Percentiles rank a stretch among this genome's conserved stretches.
phyloP scores from a whole-genome alignment of 2,329 filamentous ascomycete species.

The Hansfordia pulvinata region DNA sequence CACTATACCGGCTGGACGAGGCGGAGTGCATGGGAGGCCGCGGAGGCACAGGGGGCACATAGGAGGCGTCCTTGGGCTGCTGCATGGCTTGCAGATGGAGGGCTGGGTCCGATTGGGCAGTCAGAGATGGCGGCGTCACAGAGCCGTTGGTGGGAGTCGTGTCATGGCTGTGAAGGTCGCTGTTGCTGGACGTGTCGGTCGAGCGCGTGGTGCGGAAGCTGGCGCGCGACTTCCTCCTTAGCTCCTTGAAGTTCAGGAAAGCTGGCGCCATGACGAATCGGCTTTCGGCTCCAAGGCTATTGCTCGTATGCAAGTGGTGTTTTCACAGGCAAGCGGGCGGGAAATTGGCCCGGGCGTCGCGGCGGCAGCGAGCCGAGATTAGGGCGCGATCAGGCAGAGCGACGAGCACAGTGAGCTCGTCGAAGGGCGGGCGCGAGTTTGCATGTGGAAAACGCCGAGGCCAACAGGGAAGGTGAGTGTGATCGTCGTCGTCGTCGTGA shows the following conservation, averaged over 20 bases:
- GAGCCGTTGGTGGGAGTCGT: slow-evolving; percentile 55
- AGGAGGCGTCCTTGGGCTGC: too few species aligned
- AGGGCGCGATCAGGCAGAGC: too few species aligned
- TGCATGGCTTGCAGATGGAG: slow-evolving; percentile 49
- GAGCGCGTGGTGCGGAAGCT: slow-evolving; percentile 57
- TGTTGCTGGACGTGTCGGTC: slow-evolving; percentile 48
- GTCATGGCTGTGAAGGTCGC: slow-evolving; percentile 36
- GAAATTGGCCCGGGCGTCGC: too few species aligned
- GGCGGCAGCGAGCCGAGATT: too few species aligned
- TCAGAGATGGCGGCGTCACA: slow-evolving; percentile 61
- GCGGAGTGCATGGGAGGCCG: slow-evolving; percentile 22
- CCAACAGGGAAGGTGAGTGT: too few species aligned
- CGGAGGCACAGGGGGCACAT: slow-evolving; percentile 15
- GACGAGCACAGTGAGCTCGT: too few species aligned
- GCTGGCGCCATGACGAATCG: slow-evolving; percentile 36
- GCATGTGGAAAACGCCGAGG: too few species aligned
- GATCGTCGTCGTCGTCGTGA: too few species aligned
- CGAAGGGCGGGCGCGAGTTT: too few species aligned
- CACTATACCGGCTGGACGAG: slow-evolving; percentile 45
- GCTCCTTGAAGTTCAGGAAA: slow-evolving; percentile 55
- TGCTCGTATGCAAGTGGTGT: too few species aligned
- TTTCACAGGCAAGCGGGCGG: too few species aligned
- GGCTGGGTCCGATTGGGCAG: slow-evolving; percentile 51
- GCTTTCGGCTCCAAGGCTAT: too few species aligned
- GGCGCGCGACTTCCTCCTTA: slow-evolving; percentile 63